Evolutionary conservation across 495 filamentous ascomycete species (phyloP).

Genomic region (Parachaetomium inaequale): DNA sequence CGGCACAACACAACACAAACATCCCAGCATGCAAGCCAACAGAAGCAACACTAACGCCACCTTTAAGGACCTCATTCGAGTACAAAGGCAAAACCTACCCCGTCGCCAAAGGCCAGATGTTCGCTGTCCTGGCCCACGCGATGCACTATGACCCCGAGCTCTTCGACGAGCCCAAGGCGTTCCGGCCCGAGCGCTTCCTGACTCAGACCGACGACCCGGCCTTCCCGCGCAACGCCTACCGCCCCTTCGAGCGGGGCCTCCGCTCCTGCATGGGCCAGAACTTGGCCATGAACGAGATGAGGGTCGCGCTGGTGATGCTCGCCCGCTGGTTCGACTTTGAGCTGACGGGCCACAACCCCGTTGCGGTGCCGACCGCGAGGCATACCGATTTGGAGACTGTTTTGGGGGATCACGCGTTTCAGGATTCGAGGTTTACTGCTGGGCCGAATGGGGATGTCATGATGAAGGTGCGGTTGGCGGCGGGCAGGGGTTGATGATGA

Average conservation of each 20-base stretch:
- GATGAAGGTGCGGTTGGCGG: background rate
- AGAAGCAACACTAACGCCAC: background rate
- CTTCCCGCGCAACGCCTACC: slow-evolving; percentile 13
- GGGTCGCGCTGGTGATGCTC: slow-evolving; percentile 40
- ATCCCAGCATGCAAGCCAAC: background rate
- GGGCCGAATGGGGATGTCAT: slow-evolving; percentile 3
- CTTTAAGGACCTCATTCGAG: background rate
- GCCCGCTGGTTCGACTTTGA: slow-evolving; percentile 41
- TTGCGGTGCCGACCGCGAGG: slow-evolving; percentile 1
- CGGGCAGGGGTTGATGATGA: background rate
- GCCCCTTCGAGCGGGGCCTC: slow-evolving; percentile 47
- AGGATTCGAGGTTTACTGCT: background rate
- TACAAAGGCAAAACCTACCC: background rate
- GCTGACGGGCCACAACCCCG: slow-evolving; percentile 24
- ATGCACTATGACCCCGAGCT: background rate
- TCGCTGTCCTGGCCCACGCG: background rate
- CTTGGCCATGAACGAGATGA: slow-evolving; percentile 42
- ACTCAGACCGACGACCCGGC: background rate
- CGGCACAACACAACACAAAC: background rate
- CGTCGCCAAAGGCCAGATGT: background rate
- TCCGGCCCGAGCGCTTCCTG: slow-evolving; percentile 14
- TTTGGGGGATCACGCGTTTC: slow-evolving; percentile 10
- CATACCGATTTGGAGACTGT: slow-evolving; percentile 12
- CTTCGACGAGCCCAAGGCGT: background rate
- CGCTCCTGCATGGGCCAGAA: slow-evolving; percentile 48